Evolutionary conservation across 495 filamentous ascomycete species (phyloP), one percentile per base, ranked within the genome.

Genomic region (Patellaria atrata): DNA sequence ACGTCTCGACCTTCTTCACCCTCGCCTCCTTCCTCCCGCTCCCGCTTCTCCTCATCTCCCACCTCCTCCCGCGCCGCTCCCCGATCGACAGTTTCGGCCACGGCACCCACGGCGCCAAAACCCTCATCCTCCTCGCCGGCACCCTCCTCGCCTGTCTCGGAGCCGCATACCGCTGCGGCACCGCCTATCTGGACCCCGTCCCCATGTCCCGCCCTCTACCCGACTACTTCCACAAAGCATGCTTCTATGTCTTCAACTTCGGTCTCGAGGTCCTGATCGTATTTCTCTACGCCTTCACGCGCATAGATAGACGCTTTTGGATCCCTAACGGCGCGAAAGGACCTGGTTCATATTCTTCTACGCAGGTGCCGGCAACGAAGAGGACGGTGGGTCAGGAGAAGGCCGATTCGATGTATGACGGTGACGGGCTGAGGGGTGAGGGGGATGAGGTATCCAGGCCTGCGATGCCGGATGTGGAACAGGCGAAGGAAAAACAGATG

Each of bases 1-100:
- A 79, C 37, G 80, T 67, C 24, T 50, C 56, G 8, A 77, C 73
- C 3, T 84, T 73, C 47, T 67, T 81, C 43, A 59, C 73, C n/a
- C 53, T 79, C 34, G 60, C 89, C 33, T 67, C 77, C 3, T 83
- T 85, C 55, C 58, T 89, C 5, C 83, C 87, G 0, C 53, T 93
- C 14, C 70, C 73, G 0, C 55, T 87, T 6, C 53, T 79, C 10
- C 7, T 60, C 3, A 14, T 71, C 11, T 63, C 68, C 1, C 37
- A 73, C n/a, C 22, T 74, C 20, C 59, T 73, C 5, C 68, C 71
- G 4, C 53, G 55, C 4, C 57, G 61, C 3, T 48, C 47, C 2
- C 41, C 48, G 1, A 48, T 74, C 13, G 78, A 89, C 35, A 69
- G 74, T 38, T 84, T 91, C 45, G 85, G 85, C 4, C 47, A 51